Base-by-base conservation (phyloP, 2,329 filamentous ascomycete species). In the Fusarium staphyleae region DNA sequence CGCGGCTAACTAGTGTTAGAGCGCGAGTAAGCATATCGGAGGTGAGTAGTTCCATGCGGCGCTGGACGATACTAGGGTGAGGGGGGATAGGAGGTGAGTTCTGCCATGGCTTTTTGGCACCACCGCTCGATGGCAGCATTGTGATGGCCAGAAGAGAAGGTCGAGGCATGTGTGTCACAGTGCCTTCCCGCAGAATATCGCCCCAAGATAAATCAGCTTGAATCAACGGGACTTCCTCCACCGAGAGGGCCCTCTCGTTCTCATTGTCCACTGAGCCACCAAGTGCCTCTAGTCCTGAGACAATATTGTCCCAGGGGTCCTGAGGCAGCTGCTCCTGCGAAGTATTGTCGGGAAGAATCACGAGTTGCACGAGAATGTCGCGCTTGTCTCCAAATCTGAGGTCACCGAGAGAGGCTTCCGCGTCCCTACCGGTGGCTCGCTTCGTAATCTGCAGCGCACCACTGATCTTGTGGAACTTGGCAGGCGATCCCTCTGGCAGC, bases 381-480 rank as follows among this genome's bases (percentile, higher is more conserved):
- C 82, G 75, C 81, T 98, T 99, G 74, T 99, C 95, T 29, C 95
- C 95, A 69, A 98, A 98, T 39, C 93, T 86, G 44, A 99, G 78
- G 73, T 99, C 95, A 29, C 95, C 95, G 18, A 99, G 78, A 1
- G 90, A 88, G 9, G 93, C 93, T 75, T 99, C 95, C 0, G 93
- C 95, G 73, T 98, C 95, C 43, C 92, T 88, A 10, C 95, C 95
- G 18, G 93, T 96, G 12, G 93, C 95, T 55, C 95, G 88, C 79
- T 97, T 99, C 3, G 93, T 98, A 58, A 96, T 96, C 70, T 98
- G 93, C 52, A 99, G 79, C 4, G 93, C 95, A 46, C 95, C 95
- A 68, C 91, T 97, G 69, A 99, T 98, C 77, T 99, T 99, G 72
- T 97, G 91, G 71, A 99, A 99, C 71, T 96, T 97, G 66, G 95